These are phyloP conservation scores for Plasmodium malariae DNA, from an alignment of 169 alveolate species.

Conservation along the genomic window DNA sequence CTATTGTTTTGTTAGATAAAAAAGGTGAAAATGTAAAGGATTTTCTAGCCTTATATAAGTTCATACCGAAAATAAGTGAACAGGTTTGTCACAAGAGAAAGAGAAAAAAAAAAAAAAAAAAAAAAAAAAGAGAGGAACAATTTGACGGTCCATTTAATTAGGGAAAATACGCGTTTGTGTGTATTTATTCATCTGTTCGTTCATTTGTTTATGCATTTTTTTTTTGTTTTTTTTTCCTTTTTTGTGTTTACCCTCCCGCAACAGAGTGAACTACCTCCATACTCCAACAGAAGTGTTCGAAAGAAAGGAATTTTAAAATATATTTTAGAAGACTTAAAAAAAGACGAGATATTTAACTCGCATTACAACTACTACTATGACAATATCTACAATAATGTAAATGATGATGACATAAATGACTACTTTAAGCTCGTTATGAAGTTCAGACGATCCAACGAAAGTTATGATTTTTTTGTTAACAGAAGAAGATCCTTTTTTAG, in stretches of 20 bases:
- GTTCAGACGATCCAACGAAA: conserved; percentile 16
- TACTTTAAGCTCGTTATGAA: conserved; percentile 28
- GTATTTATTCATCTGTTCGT: background rate
- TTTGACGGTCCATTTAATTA: too few relatives aligned
- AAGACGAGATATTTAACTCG: conserved; percentile 25
- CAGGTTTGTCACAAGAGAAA: conserved; percentile 11
- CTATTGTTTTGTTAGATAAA: conserved; percentile 13
- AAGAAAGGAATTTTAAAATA: conserved; percentile 59
- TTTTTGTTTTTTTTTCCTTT: background rate
- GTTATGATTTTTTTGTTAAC: conserved; percentile 39
- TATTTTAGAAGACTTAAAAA: conserved; percentile 21
- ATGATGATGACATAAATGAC: conserved; percentile 42
- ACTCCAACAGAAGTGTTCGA: conserved; percentile 38
- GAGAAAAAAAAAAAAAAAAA: background rate
- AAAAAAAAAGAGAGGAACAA: background rate
- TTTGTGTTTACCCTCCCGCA: too few relatives aligned
- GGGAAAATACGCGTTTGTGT: background rate
- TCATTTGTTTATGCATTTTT: background rate
- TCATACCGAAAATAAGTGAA: conserved; percentile 49
- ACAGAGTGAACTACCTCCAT: conserved; percentile 22
- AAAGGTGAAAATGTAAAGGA: conserved; percentile 62
- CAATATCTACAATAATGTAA: conserved; percentile 42
- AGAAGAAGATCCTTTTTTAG: conserved; percentile 3
- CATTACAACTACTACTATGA: conserved; percentile 51
- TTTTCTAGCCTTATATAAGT: conserved; percentile 62